Base-by-base conservation (phyloP, 202 grass and related monocot genomes). In the Schoenoplectus triqueter region DNA sequence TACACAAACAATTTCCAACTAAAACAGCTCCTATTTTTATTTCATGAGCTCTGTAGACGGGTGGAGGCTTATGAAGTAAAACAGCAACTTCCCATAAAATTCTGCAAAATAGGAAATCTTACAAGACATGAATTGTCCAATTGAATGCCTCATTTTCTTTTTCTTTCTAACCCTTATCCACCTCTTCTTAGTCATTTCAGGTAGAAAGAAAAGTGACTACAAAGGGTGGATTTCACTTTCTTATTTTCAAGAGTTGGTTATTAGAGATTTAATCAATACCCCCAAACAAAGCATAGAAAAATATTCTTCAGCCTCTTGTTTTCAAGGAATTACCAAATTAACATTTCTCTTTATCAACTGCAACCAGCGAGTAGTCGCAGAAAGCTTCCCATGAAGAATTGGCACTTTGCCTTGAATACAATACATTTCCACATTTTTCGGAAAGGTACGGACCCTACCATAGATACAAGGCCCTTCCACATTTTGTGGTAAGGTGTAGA, bases 31-130 rank as follows among this genome's bases (percentile, higher is more conserved):
- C 17, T 7, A 18, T 54, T 14, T 39, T 54, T 39, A 22, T 55
- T 70, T 55, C 49, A 39, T 39, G 48, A 9, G 72, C 17, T 22
- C 69, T 40, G 19, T 22, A 83, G 22, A 69, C 7, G 69, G 14
- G 31, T 31, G 31, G 71, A 54, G 7, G 48, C 15, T 65, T 81
- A 66, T 66, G 57, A 66, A 47, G 21, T 80, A 81, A 66, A 65
- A 63, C 2, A 15, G 44, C 59, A 64, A 39, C 55, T 52, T 55
- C 11, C 9, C 50, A 22, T 13, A 77, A 77, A 11, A 55, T 19
- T 2, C 47, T 77, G 73, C 46, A 22, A 52, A 77, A 18, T 56
- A 52, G 7, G 73, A 77, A 60, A 60, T 79, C 54, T 44, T 79
- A 40, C 17, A 61, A 59, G 54, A 61, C 5, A 50, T 73, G 15